Evolutionary conservation across 2,329 filamentous ascomycete species (phyloP).

Genomic region (Ophiostoma triangulosporum): DNA sequence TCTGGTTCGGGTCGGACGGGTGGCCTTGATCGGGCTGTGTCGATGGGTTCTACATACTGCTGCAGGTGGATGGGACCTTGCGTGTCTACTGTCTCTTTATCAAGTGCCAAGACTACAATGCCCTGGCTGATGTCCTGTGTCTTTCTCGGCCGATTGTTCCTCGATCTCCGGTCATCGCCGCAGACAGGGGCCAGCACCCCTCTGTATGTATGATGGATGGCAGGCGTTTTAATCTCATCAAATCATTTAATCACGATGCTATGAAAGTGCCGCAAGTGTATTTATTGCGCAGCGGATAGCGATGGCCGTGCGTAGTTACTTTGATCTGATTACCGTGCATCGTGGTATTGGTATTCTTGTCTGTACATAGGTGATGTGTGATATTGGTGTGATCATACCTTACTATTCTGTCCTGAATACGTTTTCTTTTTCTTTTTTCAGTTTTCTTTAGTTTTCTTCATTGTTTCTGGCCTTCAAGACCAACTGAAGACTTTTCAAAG

Average conservation of each 20-base stretch:
- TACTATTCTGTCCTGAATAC: not conserved
- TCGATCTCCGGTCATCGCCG: not conserved
- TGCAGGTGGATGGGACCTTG: not conserved
- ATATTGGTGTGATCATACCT: not conserved
- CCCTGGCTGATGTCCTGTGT: no score
- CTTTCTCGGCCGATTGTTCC: not conserved
- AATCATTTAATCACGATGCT: constrained; percentile 3
- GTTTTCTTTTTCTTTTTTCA: not conserved
- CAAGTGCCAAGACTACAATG: not conserved
- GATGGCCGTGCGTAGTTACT: no score
- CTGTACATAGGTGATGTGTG: not conserved
- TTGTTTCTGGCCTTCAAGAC: no score
- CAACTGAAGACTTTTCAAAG: no score
- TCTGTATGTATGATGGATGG: constrained; percentile 16
- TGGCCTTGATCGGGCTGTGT: not conserved
- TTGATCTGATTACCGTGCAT: constrained; percentile 1
- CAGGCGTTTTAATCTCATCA: constrained; percentile 11
- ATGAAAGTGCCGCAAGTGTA: not conserved
- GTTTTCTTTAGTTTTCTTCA: not conserved
- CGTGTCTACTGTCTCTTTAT: not conserved
- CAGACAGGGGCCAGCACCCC: not conserved
- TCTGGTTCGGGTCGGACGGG: not conserved
- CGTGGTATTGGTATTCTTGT: not conserved
- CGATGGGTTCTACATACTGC: not conserved
- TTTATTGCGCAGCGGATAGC: not conserved